A percentile compares a stretch with the other conserved stretches of the same genome.
Conservation (phyloP, 2,329 filamentous ascomycete genomes). For the Rhynchosporium secalis region DNA sequence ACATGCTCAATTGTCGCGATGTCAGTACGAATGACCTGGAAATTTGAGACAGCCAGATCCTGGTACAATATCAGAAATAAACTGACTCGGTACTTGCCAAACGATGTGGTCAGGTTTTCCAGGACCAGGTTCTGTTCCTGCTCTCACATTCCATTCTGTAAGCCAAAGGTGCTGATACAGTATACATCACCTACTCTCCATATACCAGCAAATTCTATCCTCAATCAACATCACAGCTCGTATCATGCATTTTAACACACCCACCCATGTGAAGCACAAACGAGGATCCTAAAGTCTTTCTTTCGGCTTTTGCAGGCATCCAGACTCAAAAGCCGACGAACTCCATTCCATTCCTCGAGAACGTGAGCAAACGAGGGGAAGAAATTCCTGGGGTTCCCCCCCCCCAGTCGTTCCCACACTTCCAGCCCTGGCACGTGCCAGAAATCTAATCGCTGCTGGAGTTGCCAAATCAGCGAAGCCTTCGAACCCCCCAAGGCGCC, state of each 20-base stretch:
- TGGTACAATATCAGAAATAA: background rate
- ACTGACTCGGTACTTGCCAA: background rate
- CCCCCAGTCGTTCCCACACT: background rate
- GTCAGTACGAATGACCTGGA: background rate
- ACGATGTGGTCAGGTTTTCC: background rate
- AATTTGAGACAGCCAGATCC: background rate
- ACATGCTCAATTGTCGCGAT: background rate
- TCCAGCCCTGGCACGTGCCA: background rate
- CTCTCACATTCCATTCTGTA: background rate
- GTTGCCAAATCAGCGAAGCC: background rate
- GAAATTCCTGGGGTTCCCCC: background rate
- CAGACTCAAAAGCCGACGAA: background rate
- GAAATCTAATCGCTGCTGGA: slow-evolving; percentile 1
- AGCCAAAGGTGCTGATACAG: background rate
- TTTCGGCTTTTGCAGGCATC: background rate
- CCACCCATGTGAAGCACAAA: background rate
- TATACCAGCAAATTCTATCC: background rate
- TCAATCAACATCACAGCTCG: background rate
- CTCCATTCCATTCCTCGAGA: background rate
- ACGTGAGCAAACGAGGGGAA: background rate
- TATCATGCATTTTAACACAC: background rate
- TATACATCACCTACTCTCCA: background rate
- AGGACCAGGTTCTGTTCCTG: background rate
- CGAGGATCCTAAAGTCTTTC: background rate
- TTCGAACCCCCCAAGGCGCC: background rate